These are phyloP conservation scores for Trichomonas vaginalis DNA, from an alignment of 208 protist genomes.

Conservation along the genomic window DNA sequence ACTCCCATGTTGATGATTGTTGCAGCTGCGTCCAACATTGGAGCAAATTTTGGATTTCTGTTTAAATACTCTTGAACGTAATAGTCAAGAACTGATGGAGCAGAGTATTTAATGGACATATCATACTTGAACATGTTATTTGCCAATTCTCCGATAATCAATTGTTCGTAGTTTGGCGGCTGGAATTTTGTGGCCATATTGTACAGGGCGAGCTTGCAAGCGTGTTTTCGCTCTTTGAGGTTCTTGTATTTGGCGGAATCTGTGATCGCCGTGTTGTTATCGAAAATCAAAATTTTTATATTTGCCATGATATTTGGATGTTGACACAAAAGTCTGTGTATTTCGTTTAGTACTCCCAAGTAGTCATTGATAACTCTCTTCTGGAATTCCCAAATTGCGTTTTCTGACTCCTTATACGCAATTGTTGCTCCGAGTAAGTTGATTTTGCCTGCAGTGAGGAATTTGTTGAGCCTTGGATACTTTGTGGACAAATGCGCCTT, in stretches of 20 bases:
- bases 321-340: not conserved
- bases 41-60: not conserved
- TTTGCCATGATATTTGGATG: not conserved
- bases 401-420: not conserved
- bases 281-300: not conserved
- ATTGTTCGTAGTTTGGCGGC: not conserved
- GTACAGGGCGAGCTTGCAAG: not conserved
- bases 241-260: not conserved
- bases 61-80: not conserved
- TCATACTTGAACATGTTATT: not conserved
- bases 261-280: not conserved
- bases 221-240: not conserved
- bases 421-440: not conserved
- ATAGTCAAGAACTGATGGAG: not conserved
- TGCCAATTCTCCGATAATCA: not conserved
- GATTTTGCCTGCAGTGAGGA: not conserved
- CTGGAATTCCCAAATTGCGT: not conserved
- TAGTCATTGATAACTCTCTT: not conserved
- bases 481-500: not conserved
- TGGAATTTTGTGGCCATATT: not conserved
- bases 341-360: not conserved
- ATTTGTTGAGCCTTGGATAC: not conserved
- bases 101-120: not conserved
- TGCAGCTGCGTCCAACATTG: not conserved
- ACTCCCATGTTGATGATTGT: not conserved